Evolutionary conservation across 2,329 filamentous ascomycete species (phyloP).

Genomic region (Alternaria incomplexa): DNA sequence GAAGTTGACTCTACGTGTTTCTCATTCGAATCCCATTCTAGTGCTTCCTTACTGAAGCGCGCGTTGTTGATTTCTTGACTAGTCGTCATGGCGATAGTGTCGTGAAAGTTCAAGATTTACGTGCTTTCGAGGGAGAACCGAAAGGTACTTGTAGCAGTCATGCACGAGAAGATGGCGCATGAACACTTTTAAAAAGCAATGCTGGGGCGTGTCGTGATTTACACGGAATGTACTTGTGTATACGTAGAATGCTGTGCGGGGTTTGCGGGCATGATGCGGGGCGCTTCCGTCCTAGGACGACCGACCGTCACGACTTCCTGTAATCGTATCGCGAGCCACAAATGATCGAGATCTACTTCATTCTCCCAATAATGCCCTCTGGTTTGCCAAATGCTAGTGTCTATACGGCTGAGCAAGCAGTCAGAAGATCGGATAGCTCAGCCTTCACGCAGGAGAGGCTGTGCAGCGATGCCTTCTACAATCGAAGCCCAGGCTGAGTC

Average conservation of each 20-base stretch:
- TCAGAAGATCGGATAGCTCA: neutral
- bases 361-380: neutral
- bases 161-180: too few species aligned
- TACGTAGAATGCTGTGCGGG: neutral
- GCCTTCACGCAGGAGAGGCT: neutral
- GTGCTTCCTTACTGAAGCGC: conserved; percentile 63
- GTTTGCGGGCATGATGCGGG: neutral
- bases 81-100: neutral
- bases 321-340: neutral
- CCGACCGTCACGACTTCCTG: neutral
- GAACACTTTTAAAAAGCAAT: neutral
- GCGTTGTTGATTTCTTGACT: conserved; percentile 45
- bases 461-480: neutral
- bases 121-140: neutral
- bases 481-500: neutral
- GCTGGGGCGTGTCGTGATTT: neutral
- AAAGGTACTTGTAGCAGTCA: neutral
- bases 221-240: neutral
- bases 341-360: too few species aligned
- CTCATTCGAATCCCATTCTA: conserved; percentile 61
- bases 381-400: neutral
- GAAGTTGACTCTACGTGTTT: conserved; percentile 55
- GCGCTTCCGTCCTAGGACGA: neutral
- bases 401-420: neutral
- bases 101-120: neutral